A percentile compares a stretch with the other conserved stretches of the same genome.
Conservation (phyloP, 768 basidiomycete species). For the Candolleomyces efflorescens region DNA sequence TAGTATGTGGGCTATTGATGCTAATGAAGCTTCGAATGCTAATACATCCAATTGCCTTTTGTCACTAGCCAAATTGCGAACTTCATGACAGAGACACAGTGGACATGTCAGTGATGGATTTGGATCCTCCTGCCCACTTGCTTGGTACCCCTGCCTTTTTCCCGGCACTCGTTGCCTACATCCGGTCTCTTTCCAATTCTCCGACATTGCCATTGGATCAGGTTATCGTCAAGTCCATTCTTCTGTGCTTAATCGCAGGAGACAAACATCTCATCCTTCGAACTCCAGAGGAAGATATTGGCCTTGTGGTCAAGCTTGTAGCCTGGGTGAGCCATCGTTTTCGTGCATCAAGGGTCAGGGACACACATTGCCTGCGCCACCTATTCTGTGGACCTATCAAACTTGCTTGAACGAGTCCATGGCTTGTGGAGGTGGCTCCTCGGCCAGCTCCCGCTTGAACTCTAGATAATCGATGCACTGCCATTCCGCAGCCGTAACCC, state of each 20-base stretch:
- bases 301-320: slow-evolving; percentile 52
- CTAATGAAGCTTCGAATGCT: too few relatives aligned
- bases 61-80: too few relatives aligned
- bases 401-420: not conserved
- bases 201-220: slow-evolving; percentile 53
- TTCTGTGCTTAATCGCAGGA: slow-evolving; percentile 60
- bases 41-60: too few relatives aligned
- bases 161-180: slow-evolving; percentile 42
- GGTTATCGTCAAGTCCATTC: slow-evolving; percentile 59
- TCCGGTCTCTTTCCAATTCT: slow-evolving; percentile 39
- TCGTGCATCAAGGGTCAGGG: not conserved
- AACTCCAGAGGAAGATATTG: slow-evolving; percentile 61
- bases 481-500: not conserved
- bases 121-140: slow-evolving; percentile 25
- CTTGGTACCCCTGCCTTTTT: slow-evolving; percentile 45
- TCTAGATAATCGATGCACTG: slow-evolving; percentile 1
- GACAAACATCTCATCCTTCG: slow-evolving; percentile 63
- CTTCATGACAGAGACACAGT: too few relatives aligned
- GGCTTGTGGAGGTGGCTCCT: not conserved
- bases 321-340: slow-evolving; percentile 43
- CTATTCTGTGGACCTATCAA: too few relatives aligned
- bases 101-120: slow-evolving; percentile 7
- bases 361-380: not conserved
- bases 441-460: not conserved
- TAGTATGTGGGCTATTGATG: not conserved